Evolutionary conservation across 176 grass and related monocot species (phyloP), one percentile per base, ranked within the genome.

Genomic region (Panicum miliaceum): DNA sequence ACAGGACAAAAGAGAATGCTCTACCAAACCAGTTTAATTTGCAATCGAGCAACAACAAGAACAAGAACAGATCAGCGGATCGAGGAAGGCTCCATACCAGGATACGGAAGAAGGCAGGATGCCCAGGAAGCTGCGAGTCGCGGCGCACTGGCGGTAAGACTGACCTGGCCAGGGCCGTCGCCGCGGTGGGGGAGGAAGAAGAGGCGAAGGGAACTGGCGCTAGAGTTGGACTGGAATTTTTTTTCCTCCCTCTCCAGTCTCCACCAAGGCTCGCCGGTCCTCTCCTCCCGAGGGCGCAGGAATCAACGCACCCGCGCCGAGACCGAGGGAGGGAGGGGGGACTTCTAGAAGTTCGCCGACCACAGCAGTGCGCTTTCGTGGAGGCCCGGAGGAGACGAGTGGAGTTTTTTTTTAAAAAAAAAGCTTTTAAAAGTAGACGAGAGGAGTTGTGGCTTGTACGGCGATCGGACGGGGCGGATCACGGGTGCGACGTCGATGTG

Each of bases 21-120:
- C 6, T 16, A 19, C 15, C 15, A 12, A 9, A 61, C 45, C 52
- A 27, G 14, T 29, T 25, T n/a, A 9, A n/a, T n/a, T n/a, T n/a
- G n/a, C 11, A 16, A 80, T 75, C 26, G 19, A 46, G 43, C 43
- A 47, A 3, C 45, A 47, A 13, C 29, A 32, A 32, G 29, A 62
- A 76, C 23, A 81, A 37, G 71, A 51, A 85, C 48, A 4, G n/a
- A 9, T 64, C 53, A 41, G 0, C 2, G 58, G 19, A 69, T 69
- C 87, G 40, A 70, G 63, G 35, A 89, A 71, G 6, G 34, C 23
- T 57, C 71, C 63, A 46, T 77, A 85, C 83, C 82, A 63, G 70
- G 41, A 25, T 18, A 40, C 19, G 41, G 10, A 38, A 8, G 34
- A 27, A 29, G 86, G 43, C 45, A 10, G 8, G 66, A 38, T n/a